Percentiles rank a stretch among this genome's conserved stretches.
Evolutionary conservation across 345 rosid species (phyloP).

Genomic region (Eutrema japonicum): DNA sequence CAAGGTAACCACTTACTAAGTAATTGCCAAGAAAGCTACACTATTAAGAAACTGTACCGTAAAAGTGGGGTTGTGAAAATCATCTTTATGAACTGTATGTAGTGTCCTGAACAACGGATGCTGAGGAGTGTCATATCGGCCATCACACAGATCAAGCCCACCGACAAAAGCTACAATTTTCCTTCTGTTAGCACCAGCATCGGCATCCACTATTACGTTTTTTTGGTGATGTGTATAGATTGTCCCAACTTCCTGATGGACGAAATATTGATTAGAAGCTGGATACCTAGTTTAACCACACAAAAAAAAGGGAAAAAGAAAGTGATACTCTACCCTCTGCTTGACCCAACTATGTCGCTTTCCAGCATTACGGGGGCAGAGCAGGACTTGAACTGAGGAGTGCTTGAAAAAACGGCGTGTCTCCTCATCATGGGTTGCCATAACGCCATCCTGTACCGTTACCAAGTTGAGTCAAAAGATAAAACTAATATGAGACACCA

Average conservation of each 20-base stretch:
- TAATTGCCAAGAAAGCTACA: slow-evolving; percentile 16
- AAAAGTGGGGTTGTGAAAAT: slow-evolving; percentile 60
- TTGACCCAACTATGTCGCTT: slow-evolving; percentile 88
- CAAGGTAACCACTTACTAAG: slow-evolving; percentile 19
- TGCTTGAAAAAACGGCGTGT: slow-evolving; percentile 91
- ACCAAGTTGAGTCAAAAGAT: slow-evolving; percentile 14
- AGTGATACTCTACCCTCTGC: slow-evolving; percentile 64
- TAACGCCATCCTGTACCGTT: slow-evolving; percentile 77
- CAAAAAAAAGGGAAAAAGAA: too few species aligned
- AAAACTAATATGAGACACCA: neutral
- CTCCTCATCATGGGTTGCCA: slow-evolving; percentile 98
- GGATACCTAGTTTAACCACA: too few species aligned
- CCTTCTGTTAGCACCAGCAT: too few species aligned
- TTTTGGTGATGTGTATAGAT: too few species aligned
- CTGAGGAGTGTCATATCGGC: too few species aligned
- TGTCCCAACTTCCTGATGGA: too few species aligned
- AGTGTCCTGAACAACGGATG: too few species aligned
- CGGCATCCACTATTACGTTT: too few species aligned
- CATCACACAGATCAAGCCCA: too few species aligned
- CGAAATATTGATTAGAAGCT: too few species aligned
- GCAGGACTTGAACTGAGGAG: slow-evolving; percentile 92
- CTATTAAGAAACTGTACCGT: slow-evolving; percentile 50
- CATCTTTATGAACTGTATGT: slow-evolving; percentile 60
- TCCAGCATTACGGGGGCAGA: slow-evolving; percentile 94
- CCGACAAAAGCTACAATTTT: too few species aligned